A percentile compares a stretch with the other conserved stretches of the same genome.
Evolutionary conservation across 2,329 filamentous ascomycete genomes (phyloP).

Genomic region (Aspergillus quadrilineatus): DNA sequence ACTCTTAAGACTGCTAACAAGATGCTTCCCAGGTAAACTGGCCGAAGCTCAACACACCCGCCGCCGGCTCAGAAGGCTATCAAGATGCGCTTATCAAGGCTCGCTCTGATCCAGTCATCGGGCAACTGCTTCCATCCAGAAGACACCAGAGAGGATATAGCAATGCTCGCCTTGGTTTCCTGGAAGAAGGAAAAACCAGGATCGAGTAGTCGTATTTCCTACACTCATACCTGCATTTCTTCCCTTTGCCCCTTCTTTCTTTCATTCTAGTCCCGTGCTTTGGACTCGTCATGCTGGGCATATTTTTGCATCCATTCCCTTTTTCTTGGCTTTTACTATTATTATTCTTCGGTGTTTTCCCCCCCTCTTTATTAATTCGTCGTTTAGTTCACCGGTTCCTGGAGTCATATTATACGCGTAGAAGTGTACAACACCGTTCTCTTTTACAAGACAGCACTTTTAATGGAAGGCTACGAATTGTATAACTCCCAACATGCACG

Average conservation of each 20-base stretch:
- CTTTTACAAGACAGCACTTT: background rate
- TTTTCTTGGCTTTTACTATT: constrained; percentile 3
- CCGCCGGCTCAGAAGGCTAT: constrained; percentile 83
- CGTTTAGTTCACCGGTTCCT: constrained; percentile 9
- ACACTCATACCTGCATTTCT: constrained; percentile 6
- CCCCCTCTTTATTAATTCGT: background rate
- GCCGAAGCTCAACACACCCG: constrained; percentile 90
- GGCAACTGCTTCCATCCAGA: constrained; percentile 62
- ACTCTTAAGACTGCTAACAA: constrained; percentile 10
- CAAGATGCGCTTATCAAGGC: constrained; percentile 82
- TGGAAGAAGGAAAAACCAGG: constrained; percentile 98
- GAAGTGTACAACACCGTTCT: background rate
- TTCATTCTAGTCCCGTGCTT: background rate
- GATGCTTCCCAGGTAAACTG: constrained; percentile 74
- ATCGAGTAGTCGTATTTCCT: constrained; percentile 60
- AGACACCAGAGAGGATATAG: constrained; percentile 80
- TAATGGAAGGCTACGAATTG: background rate
- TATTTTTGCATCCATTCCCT: background rate
- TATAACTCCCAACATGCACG: background rate
- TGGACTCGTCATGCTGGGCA: constrained; percentile 4
- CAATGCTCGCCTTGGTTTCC: constrained; percentile 74
- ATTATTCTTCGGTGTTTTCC: background rate
- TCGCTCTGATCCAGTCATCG: constrained; percentile 77
- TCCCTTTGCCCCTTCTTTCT: background rate
- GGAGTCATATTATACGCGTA: constrained; percentile 4